Conservation (phyloP, 805 yeast genomes). For the Novakomyces olei region DNA sequence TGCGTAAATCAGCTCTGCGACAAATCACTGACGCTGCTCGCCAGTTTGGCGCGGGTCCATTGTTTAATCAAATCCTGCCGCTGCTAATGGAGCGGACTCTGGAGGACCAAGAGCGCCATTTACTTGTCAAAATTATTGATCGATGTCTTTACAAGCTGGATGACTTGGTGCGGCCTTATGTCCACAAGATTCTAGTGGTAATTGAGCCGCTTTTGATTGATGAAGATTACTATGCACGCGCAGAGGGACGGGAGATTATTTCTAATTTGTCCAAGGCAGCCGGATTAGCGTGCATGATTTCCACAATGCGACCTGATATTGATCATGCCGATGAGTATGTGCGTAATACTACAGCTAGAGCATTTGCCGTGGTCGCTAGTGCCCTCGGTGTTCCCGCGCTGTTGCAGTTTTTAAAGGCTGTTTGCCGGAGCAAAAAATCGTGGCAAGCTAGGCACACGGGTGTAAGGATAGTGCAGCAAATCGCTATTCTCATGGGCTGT, state of each 20-base stretch:
- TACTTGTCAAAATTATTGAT: slow-evolving; percentile 54
- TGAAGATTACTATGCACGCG: slow-evolving; percentile 49
- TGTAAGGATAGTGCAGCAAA: slow-evolving; percentile 49
- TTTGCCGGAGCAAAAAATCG: slow-evolving; percentile 48
- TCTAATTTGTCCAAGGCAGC: slow-evolving; percentile 57
- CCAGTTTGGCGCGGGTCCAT: slow-evolving; percentile 41
- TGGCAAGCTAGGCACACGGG: slow-evolving; percentile 80
- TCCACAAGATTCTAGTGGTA: slow-evolving; percentile 49
- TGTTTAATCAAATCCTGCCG: slow-evolving; percentile 57
- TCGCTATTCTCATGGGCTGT: slow-evolving; percentile 44
- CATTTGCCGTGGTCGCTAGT: slow-evolving; percentile 64
- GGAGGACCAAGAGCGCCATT: slow-evolving; percentile 65
- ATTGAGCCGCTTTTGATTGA: slow-evolving; percentile 62
- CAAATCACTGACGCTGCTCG: slow-evolving; percentile 40
- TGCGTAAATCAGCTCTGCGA: slow-evolving; percentile 48
- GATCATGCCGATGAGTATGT: slow-evolving; percentile 65
- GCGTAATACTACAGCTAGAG: slow-evolving; percentile 51
- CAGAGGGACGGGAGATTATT: slow-evolving; percentile 61
- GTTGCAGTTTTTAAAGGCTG: slow-evolving; percentile 65
- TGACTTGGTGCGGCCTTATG: slow-evolving; percentile 43
- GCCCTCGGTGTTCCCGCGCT: slow-evolving; percentile 51
- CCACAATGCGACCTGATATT: slow-evolving; percentile 58
- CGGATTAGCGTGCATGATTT: slow-evolving; percentile 62
- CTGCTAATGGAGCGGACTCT: slow-evolving; percentile 46
- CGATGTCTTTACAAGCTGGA: slow-evolving; percentile 46